Evolutionary conservation across 2,329 filamentous ascomycete species (phyloP), one percentile per base, ranked within the genome.

Genomic region (Trichoderma oligosporum): DNA sequence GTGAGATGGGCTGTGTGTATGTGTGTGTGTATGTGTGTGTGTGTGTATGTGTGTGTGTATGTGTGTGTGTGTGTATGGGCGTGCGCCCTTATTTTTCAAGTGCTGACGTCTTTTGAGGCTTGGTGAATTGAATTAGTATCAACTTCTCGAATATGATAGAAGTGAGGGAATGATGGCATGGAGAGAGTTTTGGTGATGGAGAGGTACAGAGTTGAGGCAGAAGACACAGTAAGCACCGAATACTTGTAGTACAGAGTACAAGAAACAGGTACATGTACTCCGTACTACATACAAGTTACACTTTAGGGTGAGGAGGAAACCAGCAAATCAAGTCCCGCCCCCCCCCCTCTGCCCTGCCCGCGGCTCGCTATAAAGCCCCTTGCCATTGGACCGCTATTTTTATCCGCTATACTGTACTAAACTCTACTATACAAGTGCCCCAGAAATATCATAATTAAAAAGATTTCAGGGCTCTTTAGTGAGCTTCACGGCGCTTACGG

Each of bases 401-500:
- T 55, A 55, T 45, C 29, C n/a, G 11, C 20, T n/a, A n/a, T n/a
- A n/a, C 9, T 8, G 35, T 42, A 16, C 48, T 16, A 36, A 53
- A 22, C n/a, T n/a, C n/a, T n/a, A n/a, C n/a, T n/a, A n/a, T n/a
- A n/a, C n/a, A n/a, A n/a, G n/a, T n/a, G n/a, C n/a, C n/a, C n/a
- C n/a, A n/a, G n/a, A n/a, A n/a, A n/a, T n/a, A n/a, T n/a, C n/a
- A n/a, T n/a, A n/a, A n/a, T n/a, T n/a, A n/a, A n/a, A n/a, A n/a
- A n/a, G n/a, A 12, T 33, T 46, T 20, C 25, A 55, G 52, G 52
- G 52, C 41, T 46, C 39, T 20, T 27, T 41, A 22, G 35, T 52
- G 48, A 52, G 48, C 48, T 41, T 52, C 52, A 20, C 52, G 52
- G 52, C 52, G 52, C 52, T 55, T 55, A 55, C 52, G 24, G 41